Conservation (phyloP, 202 grass and related monocot genomes). For the Elaeis oleifera region DNA sequence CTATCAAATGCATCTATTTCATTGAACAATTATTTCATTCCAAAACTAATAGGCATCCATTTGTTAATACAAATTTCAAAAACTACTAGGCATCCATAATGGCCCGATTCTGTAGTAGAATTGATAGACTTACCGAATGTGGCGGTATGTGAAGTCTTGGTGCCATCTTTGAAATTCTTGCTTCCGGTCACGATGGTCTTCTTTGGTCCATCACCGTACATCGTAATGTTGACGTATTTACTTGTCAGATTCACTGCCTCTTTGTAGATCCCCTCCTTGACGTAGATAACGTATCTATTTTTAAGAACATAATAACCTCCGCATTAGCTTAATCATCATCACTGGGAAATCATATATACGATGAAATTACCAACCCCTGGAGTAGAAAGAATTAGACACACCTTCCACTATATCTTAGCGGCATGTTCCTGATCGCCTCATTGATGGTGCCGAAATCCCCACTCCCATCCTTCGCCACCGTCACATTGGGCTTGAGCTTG, state of each 20-base stretch:
- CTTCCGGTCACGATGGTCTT: conserved; percentile 64
- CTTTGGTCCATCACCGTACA: conserved; percentile 73
- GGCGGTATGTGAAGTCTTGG: conserved; percentile 60
- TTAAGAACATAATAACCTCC: not conserved
- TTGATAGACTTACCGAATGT: conserved; percentile 31
- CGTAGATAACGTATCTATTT: conserved; percentile 50
- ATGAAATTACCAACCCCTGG: not conserved
- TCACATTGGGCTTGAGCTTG: conserved; percentile 49
- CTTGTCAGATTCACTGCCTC: conserved; percentile 58
- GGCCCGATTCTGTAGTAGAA: no score
- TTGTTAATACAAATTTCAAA: no score
- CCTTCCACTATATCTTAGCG: conserved; percentile 42
- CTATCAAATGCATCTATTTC: no score
- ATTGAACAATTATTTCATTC: no score
- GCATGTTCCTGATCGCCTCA: conserved; percentile 48
- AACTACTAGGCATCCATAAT: no score
- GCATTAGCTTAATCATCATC: not conserved
- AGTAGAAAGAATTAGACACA: conserved; percentile 2
- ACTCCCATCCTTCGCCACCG: conserved; percentile 64
- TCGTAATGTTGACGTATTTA: conserved; percentile 45
- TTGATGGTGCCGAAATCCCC: conserved; percentile 63
- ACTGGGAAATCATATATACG: not conserved
- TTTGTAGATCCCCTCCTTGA: conserved; percentile 79
- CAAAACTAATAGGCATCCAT: no score
- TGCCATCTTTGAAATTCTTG: conserved; percentile 50